Base-by-base conservation (phyloP, 2,329 filamentous ascomycete genomes). In the Ceratocystis harringtonii region DNA sequence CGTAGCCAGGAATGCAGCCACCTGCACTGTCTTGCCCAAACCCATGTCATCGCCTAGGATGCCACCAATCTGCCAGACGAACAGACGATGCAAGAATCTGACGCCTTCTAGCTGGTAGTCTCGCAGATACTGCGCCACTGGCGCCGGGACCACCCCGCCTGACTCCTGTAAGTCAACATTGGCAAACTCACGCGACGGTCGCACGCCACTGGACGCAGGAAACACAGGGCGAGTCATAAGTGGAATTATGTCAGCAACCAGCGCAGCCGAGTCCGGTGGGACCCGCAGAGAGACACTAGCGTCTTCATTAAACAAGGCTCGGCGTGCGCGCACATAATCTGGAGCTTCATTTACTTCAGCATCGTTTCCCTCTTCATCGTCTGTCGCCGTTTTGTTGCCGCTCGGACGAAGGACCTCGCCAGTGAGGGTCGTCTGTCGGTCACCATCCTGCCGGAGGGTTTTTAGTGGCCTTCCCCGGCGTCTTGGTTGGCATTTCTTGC, bases 31-130 rank as follows among this genome's bases (percentile, higher is more conserved):
- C 75, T 99, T 99, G 0, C 94, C 94, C 41, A 99, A 76, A 22
- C 94, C 94, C 94, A 99, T 99, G 71, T 99, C 94, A 72, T 99
- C 94, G 2, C 92, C 92, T 0, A 99, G 80, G 25, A 99, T 89
- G 1, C 89, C 90, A 0, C 94, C 94, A 70, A 87, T 87, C 72
- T 99, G 94, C 69, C 90, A 92, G 3, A 96, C 87, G 72, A 97
- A 97, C 25, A 89, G 81, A 67, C 89, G 83, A 72, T 97, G 92
- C 6, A 99, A 79, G 71, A 96, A 97, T 41, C 83, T 81, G 15
- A 88, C 89, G 4, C 94, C 94, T 32, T 88, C 82, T 1, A 97
- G 80, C 73, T 99, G 94, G 71, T 99, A 99, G 69, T 92, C 89
- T 67, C 94, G 85, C 61, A 99, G 78, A 76, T 94, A 96, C 72